phyloP scores from a whole-genome alignment of 257 asterid species.

The Solanum infundibuliforme region DNA sequence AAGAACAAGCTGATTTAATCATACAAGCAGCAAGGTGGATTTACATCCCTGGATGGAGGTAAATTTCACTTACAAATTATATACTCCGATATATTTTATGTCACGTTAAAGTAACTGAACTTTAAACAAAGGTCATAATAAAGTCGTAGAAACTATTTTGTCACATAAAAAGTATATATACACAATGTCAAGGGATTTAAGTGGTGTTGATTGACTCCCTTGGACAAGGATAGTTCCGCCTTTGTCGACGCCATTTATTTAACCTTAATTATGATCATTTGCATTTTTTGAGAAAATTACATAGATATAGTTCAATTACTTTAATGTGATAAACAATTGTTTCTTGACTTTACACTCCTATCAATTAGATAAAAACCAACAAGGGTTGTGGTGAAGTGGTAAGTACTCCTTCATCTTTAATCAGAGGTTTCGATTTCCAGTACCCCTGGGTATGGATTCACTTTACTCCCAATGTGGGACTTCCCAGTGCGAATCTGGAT shows the following conservation, averaged over 20 bases:
- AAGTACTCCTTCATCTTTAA: background rate
- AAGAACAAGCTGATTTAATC: slow-evolving; percentile 25
- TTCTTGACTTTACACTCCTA: background rate
- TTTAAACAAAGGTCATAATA: background rate
- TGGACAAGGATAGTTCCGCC: background rate
- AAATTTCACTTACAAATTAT: background rate
- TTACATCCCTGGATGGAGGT: slow-evolving; percentile 57
- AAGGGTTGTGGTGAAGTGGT: background rate
- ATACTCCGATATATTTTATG: background rate
- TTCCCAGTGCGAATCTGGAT: background rate
- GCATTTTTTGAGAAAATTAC: background rate
- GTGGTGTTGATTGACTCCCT: background rate
- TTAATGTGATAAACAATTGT: background rate
- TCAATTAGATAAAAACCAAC: background rate
- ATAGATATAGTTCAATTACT: background rate
- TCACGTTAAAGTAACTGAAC: background rate
- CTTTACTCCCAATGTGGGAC: background rate
- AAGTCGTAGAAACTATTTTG: background rate
- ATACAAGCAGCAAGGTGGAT: slow-evolving; percentile 15
- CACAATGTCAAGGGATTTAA: background rate
- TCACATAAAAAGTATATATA: background rate
- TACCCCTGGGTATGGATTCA: background rate
- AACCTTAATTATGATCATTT: background rate
- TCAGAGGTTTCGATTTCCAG: background rate
- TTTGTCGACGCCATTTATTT: accelerated